Percentiles rank a stretch among this genome's conserved stretches.
These are phyloP conservation scores for Triglochin maritima DNA, from an alignment of 106 monocot genomes.

Conservation along the genomic window DNA sequence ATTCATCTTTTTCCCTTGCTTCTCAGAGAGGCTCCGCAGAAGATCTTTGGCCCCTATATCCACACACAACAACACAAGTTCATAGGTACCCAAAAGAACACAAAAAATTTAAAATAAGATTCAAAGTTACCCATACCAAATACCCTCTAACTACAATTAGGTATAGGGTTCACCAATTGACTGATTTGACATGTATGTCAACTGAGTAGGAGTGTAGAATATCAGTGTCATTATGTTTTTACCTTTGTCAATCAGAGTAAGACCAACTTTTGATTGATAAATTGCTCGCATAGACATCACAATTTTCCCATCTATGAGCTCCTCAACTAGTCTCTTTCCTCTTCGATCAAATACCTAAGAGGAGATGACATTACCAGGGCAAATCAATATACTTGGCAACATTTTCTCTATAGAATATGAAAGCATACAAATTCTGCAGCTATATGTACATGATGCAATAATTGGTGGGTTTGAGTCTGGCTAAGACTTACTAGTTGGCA, in stretches of 20 bases:
- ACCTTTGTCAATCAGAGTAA: slow-evolving; percentile 80
- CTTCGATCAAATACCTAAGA: slow-evolving; percentile 84
- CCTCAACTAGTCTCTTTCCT: slow-evolving; percentile 87
- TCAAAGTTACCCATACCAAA: too few relatives aligned
- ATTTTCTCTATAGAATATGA: not conserved
- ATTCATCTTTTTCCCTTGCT: slow-evolving; percentile 82
- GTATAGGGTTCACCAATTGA: too few relatives aligned
- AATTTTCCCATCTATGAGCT: slow-evolving; percentile 87
- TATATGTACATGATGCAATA: too few relatives aligned
- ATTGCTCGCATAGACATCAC: slow-evolving; percentile 92
- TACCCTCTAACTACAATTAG: too few relatives aligned
- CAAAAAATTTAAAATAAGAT: too few relatives aligned
- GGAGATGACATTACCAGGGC: not conserved
- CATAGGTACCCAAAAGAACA: not conserved
- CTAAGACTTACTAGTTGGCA: too few relatives aligned
- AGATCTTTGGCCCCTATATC: slow-evolving; percentile 62
- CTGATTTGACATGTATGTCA: too few relatives aligned
- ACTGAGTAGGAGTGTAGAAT: too few relatives aligned
- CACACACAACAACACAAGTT: not conserved
- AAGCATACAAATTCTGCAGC: not conserved
- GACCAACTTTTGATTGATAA: slow-evolving; percentile 93
- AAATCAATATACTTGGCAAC: not conserved
- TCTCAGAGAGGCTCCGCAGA: slow-evolving; percentile 70
- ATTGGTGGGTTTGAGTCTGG: too few relatives aligned
- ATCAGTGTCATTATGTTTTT: too few relatives aligned